Base-by-base conservation (phyloP, 2,329 filamentous ascomycete species). In the Meredithiella fracta region DNA sequence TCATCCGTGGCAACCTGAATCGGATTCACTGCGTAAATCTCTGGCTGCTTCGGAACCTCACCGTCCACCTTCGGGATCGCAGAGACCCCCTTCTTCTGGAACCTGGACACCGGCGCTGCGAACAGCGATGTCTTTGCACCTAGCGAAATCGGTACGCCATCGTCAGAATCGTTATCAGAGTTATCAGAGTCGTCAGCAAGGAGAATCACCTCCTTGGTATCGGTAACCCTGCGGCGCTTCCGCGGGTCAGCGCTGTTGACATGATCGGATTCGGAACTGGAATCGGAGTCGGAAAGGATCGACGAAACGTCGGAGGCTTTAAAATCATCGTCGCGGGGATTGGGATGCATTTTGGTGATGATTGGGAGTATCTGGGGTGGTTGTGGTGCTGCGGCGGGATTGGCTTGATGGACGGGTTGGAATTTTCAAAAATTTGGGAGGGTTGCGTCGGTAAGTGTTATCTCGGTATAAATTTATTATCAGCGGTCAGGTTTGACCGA, bases 1-100 rank as follows among this genome's bases (percentile, higher is more conserved):
- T 71, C 69, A 62, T 80, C 76, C 23, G 72, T 72, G 11, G 77
- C 75, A 2, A 76, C 78, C 51, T 72, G 67, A 56, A 76, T 70
- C 25, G 65, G 62, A 54, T 65, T 68, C 52, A 63, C 63, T 22
- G 64, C 55, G n/a, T 61, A 49, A 34, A 59, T 56, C 22, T 59
- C 50, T 11, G 57, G 57, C 34, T 58, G 57, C 22, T 55, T 53
- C 7, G 57, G 57, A 40, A 29, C 50, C 34, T 58, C 23, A 9
- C 17, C 20, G 15, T 20, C 20, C 11, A 7, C 40, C 14, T 44
- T 22, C 40, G 17, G 17, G 11, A 57, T 60, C 59, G 34, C 59
- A 56, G 40, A 59, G 52, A 47, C 58, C 55, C 57, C 59, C 38
- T 67, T 71, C 60, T 69, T 67, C 60, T 70, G 77, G 58, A 80